Percentiles rank a stretch among this genome's conserved stretches.
Evolutionary conservation across 805 yeast species (phyloP).

Genomic region (Millerozyma acaciae): DNA sequence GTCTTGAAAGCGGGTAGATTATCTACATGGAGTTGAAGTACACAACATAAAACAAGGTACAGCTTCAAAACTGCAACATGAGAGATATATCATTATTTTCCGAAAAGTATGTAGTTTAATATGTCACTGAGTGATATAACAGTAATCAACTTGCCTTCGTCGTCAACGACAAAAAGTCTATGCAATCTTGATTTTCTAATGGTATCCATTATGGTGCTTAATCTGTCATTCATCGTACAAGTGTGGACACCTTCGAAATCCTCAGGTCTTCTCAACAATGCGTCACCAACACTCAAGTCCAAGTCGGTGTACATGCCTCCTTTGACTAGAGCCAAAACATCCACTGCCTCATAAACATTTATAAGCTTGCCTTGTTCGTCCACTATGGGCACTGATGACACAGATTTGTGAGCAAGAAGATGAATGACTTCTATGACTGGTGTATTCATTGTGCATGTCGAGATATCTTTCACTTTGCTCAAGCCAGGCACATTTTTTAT

Average conservation of each 20-base stretch:
- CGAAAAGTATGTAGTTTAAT: conserved; percentile 72
- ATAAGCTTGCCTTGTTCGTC: conserved; percentile 66
- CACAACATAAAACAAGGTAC: no score
- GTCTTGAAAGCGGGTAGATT: no score
- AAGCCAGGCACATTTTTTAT: conserved; percentile 67
- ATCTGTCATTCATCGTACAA: conserved; percentile 80
- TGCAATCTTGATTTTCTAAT: conserved; percentile 88
- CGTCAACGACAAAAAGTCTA: conserved; percentile 87
- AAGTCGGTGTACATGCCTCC: conserved; percentile 92
- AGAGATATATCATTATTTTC: conserved; percentile 34
- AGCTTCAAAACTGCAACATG: no score
- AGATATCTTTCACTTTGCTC: conserved; percentile 48
- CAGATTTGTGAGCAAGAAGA: conserved; percentile 69
- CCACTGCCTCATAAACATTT: conserved; percentile 95
- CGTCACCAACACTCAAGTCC: conserved; percentile 91
- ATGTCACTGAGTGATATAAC: conserved; percentile 91
- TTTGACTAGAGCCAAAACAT: conserved; percentile 85
- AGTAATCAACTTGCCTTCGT: conserved; percentile 70
- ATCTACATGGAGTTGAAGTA: no score
- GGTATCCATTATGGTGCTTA: conserved; percentile 88
- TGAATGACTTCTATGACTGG: conserved; percentile 94
- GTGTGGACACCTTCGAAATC: conserved; percentile 98
- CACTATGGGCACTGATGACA: conserved; percentile 89
- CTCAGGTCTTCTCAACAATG: conserved; percentile 86
- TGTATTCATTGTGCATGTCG: conserved; percentile 82